Conservation (phyloP, 257 asterid genomes). For the Euphrasia confusa region DNA sequence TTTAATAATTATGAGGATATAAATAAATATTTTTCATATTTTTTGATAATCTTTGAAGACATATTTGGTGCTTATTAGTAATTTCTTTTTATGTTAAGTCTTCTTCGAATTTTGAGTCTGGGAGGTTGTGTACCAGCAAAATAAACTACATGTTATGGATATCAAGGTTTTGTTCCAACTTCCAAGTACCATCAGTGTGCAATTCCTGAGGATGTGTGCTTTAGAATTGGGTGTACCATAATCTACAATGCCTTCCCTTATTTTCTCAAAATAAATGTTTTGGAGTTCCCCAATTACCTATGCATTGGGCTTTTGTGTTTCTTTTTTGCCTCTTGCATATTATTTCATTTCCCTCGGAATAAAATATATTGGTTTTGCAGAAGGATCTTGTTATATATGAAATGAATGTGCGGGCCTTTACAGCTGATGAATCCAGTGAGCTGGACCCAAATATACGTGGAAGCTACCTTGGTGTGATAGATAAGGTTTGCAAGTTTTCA, state of each 20-base stretch:
- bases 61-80: not conserved
- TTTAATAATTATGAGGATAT: not conserved
- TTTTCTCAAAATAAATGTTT: slow-evolving; percentile 1
- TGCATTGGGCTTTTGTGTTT: slow-evolving; percentile 14
- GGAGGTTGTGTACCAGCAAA: not conserved
- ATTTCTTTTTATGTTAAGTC: slow-evolving; percentile 1
- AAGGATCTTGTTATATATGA: slow-evolving; percentile 89
- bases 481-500: slow-evolving; percentile 44
- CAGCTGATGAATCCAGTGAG: slow-evolving; percentile 87
- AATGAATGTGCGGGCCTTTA: slow-evolving; percentile 93
- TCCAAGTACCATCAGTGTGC: not conserved
- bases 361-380: slow-evolving; percentile 41
- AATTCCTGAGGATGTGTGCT: not conserved
- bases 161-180: not conserved
- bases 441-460: slow-evolving; percentile 68
- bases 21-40: not conserved
- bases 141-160: not conserved
- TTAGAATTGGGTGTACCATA: not conserved
- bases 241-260: not conserved
- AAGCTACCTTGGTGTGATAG: slow-evolving; percentile 91
- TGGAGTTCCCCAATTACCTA: slow-evolving; percentile 10
- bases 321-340: slow-evolving; percentile 11
- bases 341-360: not conserved
- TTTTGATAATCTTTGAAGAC: not conserved
- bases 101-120: slow-evolving; percentile 10